Evolutionary conservation across 169 alveolate genomes (phyloP), one percentile per base, ranked within the genome.

Genomic region (Eimeria necatrix): DNA sequence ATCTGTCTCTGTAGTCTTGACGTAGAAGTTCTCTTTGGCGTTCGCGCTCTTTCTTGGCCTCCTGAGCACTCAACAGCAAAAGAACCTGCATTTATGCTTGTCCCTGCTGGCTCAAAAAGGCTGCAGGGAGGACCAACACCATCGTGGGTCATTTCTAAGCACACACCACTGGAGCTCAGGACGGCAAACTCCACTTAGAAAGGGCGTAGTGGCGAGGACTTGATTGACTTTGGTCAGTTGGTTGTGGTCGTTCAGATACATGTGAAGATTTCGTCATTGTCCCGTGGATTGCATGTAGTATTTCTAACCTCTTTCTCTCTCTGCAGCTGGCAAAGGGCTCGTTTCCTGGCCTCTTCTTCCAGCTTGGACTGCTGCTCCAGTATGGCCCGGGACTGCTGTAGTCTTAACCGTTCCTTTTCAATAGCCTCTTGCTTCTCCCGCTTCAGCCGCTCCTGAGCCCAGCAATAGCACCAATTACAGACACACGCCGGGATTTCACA

Each of bases 381-480:
- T 68, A 96, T 60, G 68, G 94, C 96, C 78, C 95, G 95, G 10
- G 97, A 81, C 52, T 94, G 95, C 41, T 95, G 95, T 26, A 96
- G 81, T 32, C 97, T 76, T 53, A 89, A 85, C 26, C 89, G 94
- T 80, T 96, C 97, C 49, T 94, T 93, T 70, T 96, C 97, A 24
- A 96, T 92, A 16, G 96, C 97, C 61, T 95, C 97, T 51, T 95
- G 96, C 74, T 95, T 96, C 76, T 96, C 97, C 88, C 96, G 60
- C 61, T 95, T 93, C 0, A 93, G 26, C 22, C 97, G 96, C 32
- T 94, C 94, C 94, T 93, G 90, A 8, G 53, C 48, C 48, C 90
- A 73, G 20, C 73, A 81, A 49, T 53, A 41, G 8, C 14, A 41
- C 60, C 12, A 32, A 32, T 49, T 2, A 32, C 41, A 32, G 41